Evolutionary conservation across 257 asterid species (phyloP), one percentile per base, ranked within the genome.

Genomic region (Ballota nigra): DNA sequence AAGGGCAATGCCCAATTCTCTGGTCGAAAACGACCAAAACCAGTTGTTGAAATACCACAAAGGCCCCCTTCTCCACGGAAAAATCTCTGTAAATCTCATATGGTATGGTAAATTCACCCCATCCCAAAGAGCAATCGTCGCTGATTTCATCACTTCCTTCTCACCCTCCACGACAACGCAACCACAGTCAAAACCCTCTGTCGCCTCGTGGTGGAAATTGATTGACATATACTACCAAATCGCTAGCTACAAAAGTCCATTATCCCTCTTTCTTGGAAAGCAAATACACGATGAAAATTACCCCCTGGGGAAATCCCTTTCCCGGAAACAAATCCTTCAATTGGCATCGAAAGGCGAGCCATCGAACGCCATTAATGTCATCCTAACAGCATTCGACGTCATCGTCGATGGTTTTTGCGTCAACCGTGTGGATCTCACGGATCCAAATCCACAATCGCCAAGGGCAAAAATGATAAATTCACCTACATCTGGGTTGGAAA

Each of bases 401-500:
- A 29, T 82, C 16, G 91, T 85, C 18, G 83, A 68, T 13, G 91
- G 96, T 1, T 89, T 89, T 79, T 85, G 96, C n/a, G 61, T 82
- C 18, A 85, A 77, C 79, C 72, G 91, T 86, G 96, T 72, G 96
- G 96, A 8, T 63, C 88, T 6, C 96, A 89, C 71, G 91, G 96
- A 0, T 79, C 86, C 18, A 80, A 79, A 15, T 74, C 70, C 8
- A n/a, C 73, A 0, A 0, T 29, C 11, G 75, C 72, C 0, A 75
- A 72, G 4, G 89, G 89, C 0, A 86, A 81, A 47, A 80, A 64
- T 29, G 15, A 79, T 65, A 81, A 76, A 45, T 88, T 88, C 61
- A 92, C 92, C 6, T 88, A 86, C 81, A 78, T 88, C 16, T 88
- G 96, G 96, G 92, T 88, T 0, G 96, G 96, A 1, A 86, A 88